phyloP scores from a whole-genome alignment of 805 yeast genomes.

The Saccharomycopsis synnaedendra region DNA sequence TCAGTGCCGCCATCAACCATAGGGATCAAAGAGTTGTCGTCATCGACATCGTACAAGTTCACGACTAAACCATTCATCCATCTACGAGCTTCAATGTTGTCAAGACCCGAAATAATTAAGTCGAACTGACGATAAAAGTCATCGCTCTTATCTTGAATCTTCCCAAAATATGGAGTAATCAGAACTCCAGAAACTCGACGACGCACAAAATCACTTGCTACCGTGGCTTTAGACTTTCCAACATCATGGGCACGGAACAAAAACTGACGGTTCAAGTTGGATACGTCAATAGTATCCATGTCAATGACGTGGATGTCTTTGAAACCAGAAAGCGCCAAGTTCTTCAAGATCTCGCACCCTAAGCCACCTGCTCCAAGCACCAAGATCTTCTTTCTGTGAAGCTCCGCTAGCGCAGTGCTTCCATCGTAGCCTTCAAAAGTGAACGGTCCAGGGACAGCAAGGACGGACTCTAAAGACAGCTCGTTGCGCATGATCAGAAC shows the following conservation, averaged over 20 bases:
- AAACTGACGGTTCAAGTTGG: slow-evolving; percentile 69
- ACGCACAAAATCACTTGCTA: slow-evolving; percentile 49
- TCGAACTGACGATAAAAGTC: slow-evolving; percentile 59
- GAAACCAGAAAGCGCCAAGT: slow-evolving; percentile 62
- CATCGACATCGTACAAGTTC: slow-evolving; percentile 44
- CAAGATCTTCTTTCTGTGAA: slow-evolving; percentile 21
- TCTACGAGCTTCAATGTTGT: slow-evolving; percentile 79
- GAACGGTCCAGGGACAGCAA: slow-evolving; percentile 7
- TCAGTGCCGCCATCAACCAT: slow-evolving; percentile 94
- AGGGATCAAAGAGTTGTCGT: slow-evolving; percentile 38
- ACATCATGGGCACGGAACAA: slow-evolving; percentile 50
- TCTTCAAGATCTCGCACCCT: slow-evolving; percentile 72
- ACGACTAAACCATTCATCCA: slow-evolving; percentile 74
- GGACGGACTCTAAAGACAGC: no score
- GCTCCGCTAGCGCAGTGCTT: neutral
- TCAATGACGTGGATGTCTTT: slow-evolving; percentile 56
- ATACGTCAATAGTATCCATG: slow-evolving; percentile 75
- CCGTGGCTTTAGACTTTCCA: slow-evolving; percentile 54
- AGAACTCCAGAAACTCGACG: slow-evolving; percentile 31
- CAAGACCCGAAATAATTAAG: slow-evolving; percentile 77
- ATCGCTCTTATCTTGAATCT: slow-evolving; percentile 50
- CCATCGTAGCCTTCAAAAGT: slow-evolving; percentile 11
- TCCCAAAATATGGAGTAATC: slow-evolving; percentile 51
- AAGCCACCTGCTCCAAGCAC: slow-evolving; percentile 77
- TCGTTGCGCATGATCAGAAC: no score